Evolutionary conservation across 306 rosid species (phyloP).

Genomic region (Pyrus bretschneideri): DNA sequence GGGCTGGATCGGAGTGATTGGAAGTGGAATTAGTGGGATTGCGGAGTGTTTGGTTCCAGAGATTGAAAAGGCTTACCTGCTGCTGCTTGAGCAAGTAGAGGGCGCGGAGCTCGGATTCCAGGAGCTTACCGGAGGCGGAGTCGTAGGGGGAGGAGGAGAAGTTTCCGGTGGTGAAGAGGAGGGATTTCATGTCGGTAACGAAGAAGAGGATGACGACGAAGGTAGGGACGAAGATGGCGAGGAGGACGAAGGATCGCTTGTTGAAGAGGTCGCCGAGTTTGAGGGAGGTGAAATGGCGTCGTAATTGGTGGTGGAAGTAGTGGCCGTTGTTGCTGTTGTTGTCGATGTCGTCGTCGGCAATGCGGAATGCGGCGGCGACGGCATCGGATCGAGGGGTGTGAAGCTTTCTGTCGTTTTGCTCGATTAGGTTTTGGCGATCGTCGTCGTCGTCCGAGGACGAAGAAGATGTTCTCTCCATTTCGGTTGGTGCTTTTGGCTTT

Average conservation of each 20-base stretch:
- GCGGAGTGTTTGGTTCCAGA: conserved; percentile 45
- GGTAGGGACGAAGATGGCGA: conserved; percentile 36
- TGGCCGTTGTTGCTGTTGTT: neutral
- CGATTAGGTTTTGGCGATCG: conserved; percentile 62
- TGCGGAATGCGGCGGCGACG: conserved; percentile 28
- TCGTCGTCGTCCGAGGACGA: conserved; percentile 72
- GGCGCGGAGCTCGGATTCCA: conserved; percentile 79
- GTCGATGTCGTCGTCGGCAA: conserved; percentile 29
- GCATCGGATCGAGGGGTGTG: conserved; percentile 23
- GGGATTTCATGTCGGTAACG: conserved; percentile 35
- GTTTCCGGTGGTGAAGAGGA: conserved; percentile 37
- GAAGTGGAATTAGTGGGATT: conserved; percentile 18
- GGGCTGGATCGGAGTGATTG: conserved; percentile 20
- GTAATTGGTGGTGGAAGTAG: conserved; percentile 25
- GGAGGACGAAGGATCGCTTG: conserved; percentile 35
- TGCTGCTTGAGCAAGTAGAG: conserved; percentile 63
- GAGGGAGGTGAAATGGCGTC: conserved; percentile 27
- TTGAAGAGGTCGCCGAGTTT: conserved; percentile 11
- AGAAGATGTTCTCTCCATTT: conserved; percentile 42
- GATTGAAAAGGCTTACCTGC: conserved; percentile 42
- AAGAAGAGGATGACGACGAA: conserved; percentile 35
- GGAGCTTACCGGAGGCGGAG: conserved; percentile 43
- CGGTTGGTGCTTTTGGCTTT: neutral
- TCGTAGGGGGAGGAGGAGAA: conserved; percentile 24
- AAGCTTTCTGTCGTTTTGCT: conserved; percentile 48